These are phyloP conservation scores for Aspergillus incahuasiensis DNA, from an alignment of 495 filamentous ascomycete species.

Conservation along the genomic window DNA sequence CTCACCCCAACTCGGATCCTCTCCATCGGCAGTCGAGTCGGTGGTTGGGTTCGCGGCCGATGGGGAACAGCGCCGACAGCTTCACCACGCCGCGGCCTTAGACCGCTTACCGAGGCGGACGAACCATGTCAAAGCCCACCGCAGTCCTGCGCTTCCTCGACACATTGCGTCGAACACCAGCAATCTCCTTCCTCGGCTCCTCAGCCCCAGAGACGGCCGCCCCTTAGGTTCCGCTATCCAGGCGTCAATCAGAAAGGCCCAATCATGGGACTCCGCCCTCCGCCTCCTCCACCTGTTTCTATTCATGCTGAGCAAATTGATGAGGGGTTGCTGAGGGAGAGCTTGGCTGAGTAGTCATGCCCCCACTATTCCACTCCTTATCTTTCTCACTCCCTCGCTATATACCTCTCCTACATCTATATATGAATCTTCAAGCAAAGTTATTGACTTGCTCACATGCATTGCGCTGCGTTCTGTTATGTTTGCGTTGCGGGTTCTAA, in stretches of 20 bases:
- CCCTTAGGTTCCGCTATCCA: constrained; percentile 33
- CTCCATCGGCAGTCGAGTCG: constrained; percentile 42
- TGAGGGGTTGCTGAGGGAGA: constrained; percentile 38
- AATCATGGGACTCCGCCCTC: constrained; percentile 37
- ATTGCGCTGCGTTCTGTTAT: neutral
- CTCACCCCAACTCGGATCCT: constrained; percentile 23
- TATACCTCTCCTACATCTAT: neutral
- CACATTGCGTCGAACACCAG: neutral
- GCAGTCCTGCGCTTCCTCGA: constrained; percentile 14
- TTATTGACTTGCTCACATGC: neutral
- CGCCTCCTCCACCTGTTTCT: constrained; percentile 26
- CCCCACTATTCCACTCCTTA: neutral
- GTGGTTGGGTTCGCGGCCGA: constrained; percentile 53
- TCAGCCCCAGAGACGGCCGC: constrained; percentile 6
- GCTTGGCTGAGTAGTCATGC: constrained; percentile 29
- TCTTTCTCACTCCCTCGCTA: neutral
- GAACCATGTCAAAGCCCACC: constrained; percentile 2
- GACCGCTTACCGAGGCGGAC: constrained; percentile 15
- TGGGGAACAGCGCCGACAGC: constrained; percentile 46
- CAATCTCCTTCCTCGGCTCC: constrained; percentile 2
- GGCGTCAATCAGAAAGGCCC: constrained; percentile 48
- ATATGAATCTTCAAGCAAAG: neutral
- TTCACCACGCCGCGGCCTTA: constrained; percentile 15
- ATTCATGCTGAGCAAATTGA: constrained; percentile 36
- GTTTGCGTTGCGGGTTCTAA: neutral